These are phyloP conservation scores for Crithidia sp. DNA, from an alignment of 208 protist species.

Conservation along the genomic window DNA sequence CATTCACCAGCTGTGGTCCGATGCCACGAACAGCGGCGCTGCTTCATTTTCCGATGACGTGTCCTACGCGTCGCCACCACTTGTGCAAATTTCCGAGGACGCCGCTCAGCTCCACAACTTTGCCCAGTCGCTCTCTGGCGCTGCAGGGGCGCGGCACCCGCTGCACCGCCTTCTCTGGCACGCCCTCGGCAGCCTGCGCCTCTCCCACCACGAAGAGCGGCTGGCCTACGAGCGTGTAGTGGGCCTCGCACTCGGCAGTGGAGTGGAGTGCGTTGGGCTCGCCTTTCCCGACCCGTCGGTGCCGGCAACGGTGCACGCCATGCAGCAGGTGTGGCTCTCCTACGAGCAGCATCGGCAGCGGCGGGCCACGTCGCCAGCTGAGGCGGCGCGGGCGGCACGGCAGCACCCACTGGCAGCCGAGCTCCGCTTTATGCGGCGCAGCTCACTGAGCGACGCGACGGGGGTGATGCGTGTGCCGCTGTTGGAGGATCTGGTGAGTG, in stretches of 20 bases:
- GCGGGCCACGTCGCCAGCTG: conserved; percentile 11
- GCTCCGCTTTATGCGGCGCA: conserved; percentile 17
- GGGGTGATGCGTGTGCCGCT: conserved; percentile 29
- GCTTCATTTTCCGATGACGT: too few species aligned
- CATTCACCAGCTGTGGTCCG: neutral
- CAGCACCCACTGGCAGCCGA: conserved; percentile 27
- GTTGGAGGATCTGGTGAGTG: conserved; percentile 9
- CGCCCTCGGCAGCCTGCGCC: conserved; percentile 9
- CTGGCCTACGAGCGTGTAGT: conserved; percentile 32
- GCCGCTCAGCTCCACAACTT: conserved; percentile 14
- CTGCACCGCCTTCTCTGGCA: conserved; percentile 28
- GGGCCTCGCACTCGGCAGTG: conserved; percentile 50
- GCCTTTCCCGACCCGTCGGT: conserved; percentile 59
- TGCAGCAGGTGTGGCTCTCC: conserved; percentile 57
- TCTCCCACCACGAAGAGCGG: conserved; percentile 13
- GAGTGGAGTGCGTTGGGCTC: conserved; percentile 61
- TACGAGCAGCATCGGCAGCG: conserved; percentile 39
- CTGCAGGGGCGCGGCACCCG: neutral
- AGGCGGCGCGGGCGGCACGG: conserved; percentile 23
- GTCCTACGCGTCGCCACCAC: neutral
- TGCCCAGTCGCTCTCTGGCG: neutral
- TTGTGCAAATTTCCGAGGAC: conserved; percentile 6
- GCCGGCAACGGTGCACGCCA: conserved; percentile 36
- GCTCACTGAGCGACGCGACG: neutral
- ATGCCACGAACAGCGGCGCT: neutral